A percentile compares a stretch with the other conserved stretches of the same genome.
Conservation (phyloP, 129 eudicot genomes). For the Mikania micrantha region DNA sequence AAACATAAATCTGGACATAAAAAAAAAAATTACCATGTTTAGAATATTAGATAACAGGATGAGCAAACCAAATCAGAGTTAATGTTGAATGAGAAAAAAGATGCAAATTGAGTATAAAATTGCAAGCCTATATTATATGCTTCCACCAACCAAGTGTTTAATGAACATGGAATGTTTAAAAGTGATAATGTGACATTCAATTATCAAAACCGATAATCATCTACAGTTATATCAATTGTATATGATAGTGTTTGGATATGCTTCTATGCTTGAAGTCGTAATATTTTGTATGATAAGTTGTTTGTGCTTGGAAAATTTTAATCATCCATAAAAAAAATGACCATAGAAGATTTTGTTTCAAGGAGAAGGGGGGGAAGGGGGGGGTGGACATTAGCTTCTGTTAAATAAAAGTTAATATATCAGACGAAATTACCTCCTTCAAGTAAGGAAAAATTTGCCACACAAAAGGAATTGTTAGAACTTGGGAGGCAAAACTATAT, state of each 20-base stretch:
- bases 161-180: background rate
- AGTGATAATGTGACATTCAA: background rate
- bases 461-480: slow-evolving; percentile 69
- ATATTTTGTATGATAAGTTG: too few species aligned
- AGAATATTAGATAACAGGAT: too few species aligned
- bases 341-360: too few species aligned
- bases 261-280: background rate
- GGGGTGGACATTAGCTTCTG: background rate
- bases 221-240: background rate
- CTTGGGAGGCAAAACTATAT: slow-evolving; percentile 65
- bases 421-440: slow-evolving; percentile 54
- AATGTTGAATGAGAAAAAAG: background rate
- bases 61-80: slow-evolving; percentile 16
- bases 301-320: too few species aligned
- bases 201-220: background rate
- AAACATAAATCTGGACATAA: slow-evolving; percentile 49
- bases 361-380: too few species aligned
- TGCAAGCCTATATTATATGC: background rate
- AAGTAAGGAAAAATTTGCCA: slow-evolving; percentile 68
- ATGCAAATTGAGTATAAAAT: background rate
- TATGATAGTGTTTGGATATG: background rate
- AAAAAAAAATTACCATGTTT: slow-evolving; percentile 20
- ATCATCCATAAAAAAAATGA: too few species aligned
- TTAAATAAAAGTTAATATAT: background rate
- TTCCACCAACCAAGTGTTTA: slow-evolving; percentile 10